These are phyloP conservation scores for Casaregolazyma lundiana DNA, from an alignment of 1,139 yeast genomes.

Conservation along the genomic window DNA sequence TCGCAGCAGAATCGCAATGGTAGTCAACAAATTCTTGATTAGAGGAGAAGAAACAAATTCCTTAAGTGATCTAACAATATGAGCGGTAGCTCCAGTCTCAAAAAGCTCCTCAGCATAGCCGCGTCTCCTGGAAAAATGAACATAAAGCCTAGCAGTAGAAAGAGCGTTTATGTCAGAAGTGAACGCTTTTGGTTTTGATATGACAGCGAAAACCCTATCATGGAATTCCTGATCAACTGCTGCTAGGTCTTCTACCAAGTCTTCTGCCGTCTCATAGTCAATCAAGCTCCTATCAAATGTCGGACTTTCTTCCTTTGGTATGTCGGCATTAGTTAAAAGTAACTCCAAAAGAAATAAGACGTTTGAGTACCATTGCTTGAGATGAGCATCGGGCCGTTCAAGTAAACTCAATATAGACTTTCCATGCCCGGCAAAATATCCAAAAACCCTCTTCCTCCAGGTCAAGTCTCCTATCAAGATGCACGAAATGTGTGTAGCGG, in stretches of 20 bases:
- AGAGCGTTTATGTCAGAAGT: conserved; percentile 45
- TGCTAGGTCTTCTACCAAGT: conserved; percentile 29
- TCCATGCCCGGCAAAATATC: background rate
- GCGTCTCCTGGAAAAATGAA: conserved; percentile 48
- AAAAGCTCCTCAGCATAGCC: conserved; percentile 40
- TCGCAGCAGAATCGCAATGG: conserved; percentile 47
- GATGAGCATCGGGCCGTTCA: conserved; percentile 18
- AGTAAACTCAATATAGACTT: conserved; percentile 18
- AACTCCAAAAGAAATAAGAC: conserved; percentile 31
- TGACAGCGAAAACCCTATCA: conserved; percentile 33
- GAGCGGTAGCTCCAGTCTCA: conserved; percentile 39
- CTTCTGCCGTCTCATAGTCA: conserved; percentile 12
- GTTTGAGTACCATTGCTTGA: conserved; percentile 31
- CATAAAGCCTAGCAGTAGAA: conserved; percentile 48
- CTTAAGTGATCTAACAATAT: conserved; percentile 31
- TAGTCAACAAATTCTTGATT: conserved; percentile 30
- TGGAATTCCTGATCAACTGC: conserved; percentile 34
- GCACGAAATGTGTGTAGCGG: conserved; percentile 44
- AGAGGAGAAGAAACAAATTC: conserved; percentile 25
- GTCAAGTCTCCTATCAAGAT: conserved; percentile 29
- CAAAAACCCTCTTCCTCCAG: background rate
- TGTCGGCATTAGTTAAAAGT: conserved; percentile 24
- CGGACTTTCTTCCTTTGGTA: conserved; percentile 19
- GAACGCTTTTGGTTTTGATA: conserved; percentile 41
- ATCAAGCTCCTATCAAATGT: conserved; percentile 12